phyloP scores from a whole-genome alignment of 192 early-diverging fungal species.

The Coemansia sp. region DNA sequence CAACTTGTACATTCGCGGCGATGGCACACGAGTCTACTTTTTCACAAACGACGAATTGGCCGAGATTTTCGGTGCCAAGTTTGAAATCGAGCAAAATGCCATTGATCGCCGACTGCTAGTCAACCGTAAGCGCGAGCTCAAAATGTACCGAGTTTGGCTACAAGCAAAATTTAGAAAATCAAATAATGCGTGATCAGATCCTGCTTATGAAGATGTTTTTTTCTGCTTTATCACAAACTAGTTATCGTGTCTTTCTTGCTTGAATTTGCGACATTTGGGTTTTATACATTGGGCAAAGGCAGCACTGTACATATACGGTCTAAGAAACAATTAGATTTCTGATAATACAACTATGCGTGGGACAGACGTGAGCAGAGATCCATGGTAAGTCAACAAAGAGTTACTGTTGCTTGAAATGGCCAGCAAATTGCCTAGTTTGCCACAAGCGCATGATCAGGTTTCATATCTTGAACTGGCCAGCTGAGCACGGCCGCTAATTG shows the following conservation, averaged over 20 bases:
- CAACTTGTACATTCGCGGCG: constrained; percentile 81
- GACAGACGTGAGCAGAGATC: constrained; percentile 51
- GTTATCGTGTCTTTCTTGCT: constrained; percentile 1
- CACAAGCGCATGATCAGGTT: too few relatives aligned
- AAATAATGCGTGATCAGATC: constrained; percentile 20
- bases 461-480: too few relatives aligned
- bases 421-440: neutral
- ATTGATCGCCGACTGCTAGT: constrained; percentile 90
- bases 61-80: constrained; percentile 53
- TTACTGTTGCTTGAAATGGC: neutral
- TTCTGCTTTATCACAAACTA: neutral
- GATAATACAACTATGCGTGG: constrained; percentile 34
- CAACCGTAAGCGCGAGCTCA: constrained; percentile 84
- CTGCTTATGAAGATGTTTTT: constrained; percentile 5
- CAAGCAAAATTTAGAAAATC: constrained; percentile 94
- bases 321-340: constrained; percentile 5
- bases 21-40: constrained; percentile 77
- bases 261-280: neutral
- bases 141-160: constrained; percentile 98
- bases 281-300: neutral
- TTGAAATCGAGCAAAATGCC: constrained; percentile 83
- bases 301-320: constrained; percentile 7
- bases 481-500: too few relatives aligned
- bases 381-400: constrained; percentile 32
- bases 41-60: constrained; percentile 62